A percentile compares a stretch with the other conserved stretches of the same genome.
Conservation (phyloP, 805 yeast genomes). For the Starmera amethionina region DNA sequence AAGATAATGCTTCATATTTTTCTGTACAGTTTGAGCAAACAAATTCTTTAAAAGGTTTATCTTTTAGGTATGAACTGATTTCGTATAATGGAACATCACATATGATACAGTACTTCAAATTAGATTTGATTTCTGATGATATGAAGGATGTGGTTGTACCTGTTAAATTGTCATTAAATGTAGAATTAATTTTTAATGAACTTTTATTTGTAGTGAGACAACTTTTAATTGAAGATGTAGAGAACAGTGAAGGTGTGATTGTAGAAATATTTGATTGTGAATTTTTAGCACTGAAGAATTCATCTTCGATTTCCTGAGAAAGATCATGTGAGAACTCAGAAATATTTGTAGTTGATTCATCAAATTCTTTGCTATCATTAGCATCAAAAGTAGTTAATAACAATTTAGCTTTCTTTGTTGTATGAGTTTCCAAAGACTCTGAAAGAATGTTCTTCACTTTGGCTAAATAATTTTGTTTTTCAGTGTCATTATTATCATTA, state of each 20-base stretch:
- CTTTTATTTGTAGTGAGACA: background rate
- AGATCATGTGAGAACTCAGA: background rate
- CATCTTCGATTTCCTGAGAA: background rate
- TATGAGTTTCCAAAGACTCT: background rate
- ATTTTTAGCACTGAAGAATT: constrained; percentile 3
- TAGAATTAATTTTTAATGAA: no score
- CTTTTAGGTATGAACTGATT: constrained; percentile 29
- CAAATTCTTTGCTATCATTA: background rate
- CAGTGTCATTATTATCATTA: background rate
- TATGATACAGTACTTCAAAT: constrained; percentile 41
- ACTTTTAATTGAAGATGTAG: constrained; percentile 1
- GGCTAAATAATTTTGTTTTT: constrained; percentile 5
- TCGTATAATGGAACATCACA: constrained; percentile 67
- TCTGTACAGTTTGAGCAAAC: constrained; percentile 56
- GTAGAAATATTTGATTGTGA: constrained; percentile 2
- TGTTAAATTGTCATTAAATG: no score
- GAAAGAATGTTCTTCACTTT: constrained; percentile 8
- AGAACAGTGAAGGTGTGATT: constrained; percentile 1
- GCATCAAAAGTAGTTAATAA: background rate
- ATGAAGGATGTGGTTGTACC: no score
- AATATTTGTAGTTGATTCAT: background rate
- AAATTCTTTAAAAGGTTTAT: constrained; percentile 31
- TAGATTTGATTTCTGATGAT: constrained; percentile 1
- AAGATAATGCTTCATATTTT: constrained; percentile 41
- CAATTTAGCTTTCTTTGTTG: background rate